Evolutionary conservation across 768 basidiomycete genomes (phyloP).

Genomic region (Russula abietina): DNA sequence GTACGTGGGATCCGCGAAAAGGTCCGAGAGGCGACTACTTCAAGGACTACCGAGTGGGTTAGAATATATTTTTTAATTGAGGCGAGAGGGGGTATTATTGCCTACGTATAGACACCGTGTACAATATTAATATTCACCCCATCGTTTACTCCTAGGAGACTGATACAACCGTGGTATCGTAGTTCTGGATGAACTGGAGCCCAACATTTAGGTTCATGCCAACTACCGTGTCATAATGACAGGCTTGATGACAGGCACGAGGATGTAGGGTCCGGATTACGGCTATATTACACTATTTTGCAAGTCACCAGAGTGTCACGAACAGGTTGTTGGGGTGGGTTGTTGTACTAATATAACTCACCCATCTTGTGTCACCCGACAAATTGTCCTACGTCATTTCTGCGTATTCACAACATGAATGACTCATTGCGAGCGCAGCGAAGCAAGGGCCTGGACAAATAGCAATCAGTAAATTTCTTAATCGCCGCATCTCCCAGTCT

Average conservation of each 20-base stretch:
- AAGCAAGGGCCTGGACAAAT: too few relatives aligned
- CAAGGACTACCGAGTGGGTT: not conserved
- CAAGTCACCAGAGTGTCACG: not conserved
- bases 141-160: not conserved
- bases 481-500: too few relatives aligned
- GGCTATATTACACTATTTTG: too few relatives aligned
- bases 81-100: not conserved
- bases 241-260: not conserved
- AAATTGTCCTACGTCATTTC: not conserved
- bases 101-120: not conserved
- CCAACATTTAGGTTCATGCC: not conserved
- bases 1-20: not conserved
- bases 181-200: conserved; percentile 57
- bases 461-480: too few relatives aligned
- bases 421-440: too few relatives aligned
- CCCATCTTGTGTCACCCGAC: not conserved
- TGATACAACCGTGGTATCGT: conserved; percentile 28
- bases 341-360: too few relatives aligned
- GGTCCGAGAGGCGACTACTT: not conserved
- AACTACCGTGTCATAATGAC: not conserved
- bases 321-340: too few relatives aligned
- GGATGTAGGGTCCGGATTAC: not conserved
- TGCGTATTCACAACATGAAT: conserved; percentile 46
- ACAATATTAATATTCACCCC: not conserved
- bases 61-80: too few relatives aligned